Conservation (phyloP, 768 basidiomycete species). For the Psilocybe subaeruginosa region DNA sequence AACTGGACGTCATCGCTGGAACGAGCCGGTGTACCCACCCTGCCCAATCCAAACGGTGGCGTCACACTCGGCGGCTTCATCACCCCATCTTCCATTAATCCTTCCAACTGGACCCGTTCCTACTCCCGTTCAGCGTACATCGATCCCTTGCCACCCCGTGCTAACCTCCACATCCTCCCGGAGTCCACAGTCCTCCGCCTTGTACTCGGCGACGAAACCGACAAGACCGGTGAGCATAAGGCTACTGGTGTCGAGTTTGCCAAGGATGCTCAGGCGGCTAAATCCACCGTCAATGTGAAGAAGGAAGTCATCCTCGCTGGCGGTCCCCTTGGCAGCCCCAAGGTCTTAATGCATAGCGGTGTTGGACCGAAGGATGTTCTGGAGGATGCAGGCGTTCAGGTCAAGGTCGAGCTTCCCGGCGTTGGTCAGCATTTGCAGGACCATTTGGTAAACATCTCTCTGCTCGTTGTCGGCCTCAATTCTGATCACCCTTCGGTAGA, state of each 20-base stretch:
- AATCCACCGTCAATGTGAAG: constrained; percentile 50
- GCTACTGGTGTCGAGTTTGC: constrained; percentile 44
- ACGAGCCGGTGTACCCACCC: constrained; percentile 44
- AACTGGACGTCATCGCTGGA: constrained; percentile 60
- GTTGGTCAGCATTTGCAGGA: constrained; percentile 67
- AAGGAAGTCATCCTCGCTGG: constrained; percentile 64
- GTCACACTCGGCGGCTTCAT: constrained; percentile 55
- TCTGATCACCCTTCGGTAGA: constrained; percentile 10
- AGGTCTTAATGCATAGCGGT: constrained; percentile 59
- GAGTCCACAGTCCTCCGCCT: constrained; percentile 61
- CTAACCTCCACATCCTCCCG: constrained; percentile 65
- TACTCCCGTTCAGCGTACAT: constrained; percentile 70
- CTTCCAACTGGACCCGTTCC: constrained; percentile 66
- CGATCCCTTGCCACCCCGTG: constrained; percentile 64
- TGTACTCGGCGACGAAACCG: constrained; percentile 52
- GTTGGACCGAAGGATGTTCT: constrained; percentile 60
- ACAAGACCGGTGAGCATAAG: constrained; percentile 30
- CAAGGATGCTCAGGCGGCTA: constrained; percentile 26
- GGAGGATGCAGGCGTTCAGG: constrained; percentile 43
- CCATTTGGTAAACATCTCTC: constrained; percentile 33
- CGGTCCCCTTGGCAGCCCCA: constrained; percentile 55
- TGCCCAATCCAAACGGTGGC: constrained; percentile 51
- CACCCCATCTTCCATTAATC: constrained; percentile 63
- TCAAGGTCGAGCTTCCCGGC: constrained; percentile 53
- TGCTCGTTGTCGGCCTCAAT: not conserved